Evolutionary conservation across 805 yeast species (phyloP), one percentile per base, ranked within the genome.

Genomic region (Saturnispora quitensis): DNA sequence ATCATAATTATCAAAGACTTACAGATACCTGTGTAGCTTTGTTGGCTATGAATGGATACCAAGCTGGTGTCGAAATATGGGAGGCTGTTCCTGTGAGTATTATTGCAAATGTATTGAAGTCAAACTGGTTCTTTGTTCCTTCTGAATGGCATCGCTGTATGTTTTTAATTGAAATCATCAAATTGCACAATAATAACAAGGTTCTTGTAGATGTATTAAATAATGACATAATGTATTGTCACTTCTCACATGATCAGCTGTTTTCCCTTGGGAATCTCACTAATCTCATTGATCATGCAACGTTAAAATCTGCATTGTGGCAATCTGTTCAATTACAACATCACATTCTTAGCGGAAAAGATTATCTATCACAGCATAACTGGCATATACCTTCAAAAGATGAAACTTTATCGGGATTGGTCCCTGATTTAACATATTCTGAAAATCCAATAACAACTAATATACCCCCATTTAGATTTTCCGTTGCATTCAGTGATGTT

Each of bases 131-230:
- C 55, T 78, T 74, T 59, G 76, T 76, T 4, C 77, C 78, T 2
- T 69, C 71, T 2, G 84, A 78, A 59, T 77, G 80, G 80, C 81
- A 77, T 43, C 65, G 84, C 49, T 75, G 78, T 43, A 54, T 73
- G 28, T 77, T 78, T 38, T 18, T 50, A 5, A 17, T 50, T 27
- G 48, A 50, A 9, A 43, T 50, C 28, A 34, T 50, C 12, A 36
- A 50, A 36, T 13, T 47, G 10, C 49, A 50, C 18, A 43, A 45
- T 15, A 56, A 54, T 34, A 59, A 55, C 12, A 8, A 46, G 9
- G 56, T 61, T 5, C 53, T 76, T n/a, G 57, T 60, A 17, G 58
- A 64, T 4, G 64, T 70, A 0, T 56, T 78, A 45, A 74, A 74
- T 53, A 60, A 66, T 7, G 71, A 69, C 28, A 70, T 78, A 1